Evolutionary conservation across 148 eudicot genomes (phyloP), one percentile per base, ranked within the genome.

Genomic region (Simmondsia chinensis): DNA sequence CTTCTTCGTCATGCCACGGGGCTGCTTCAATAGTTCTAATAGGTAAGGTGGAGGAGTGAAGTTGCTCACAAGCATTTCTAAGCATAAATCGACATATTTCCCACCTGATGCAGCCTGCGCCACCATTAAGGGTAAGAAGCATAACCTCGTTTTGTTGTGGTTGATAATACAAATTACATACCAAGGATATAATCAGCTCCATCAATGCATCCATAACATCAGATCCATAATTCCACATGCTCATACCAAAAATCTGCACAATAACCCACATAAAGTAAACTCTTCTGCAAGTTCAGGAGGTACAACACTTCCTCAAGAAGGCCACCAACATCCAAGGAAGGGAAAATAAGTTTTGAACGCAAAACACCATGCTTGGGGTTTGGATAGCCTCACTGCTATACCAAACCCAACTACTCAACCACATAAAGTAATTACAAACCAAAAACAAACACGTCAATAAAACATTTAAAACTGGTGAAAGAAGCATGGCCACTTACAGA

Each of bases 181-280:
- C 97, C 88, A 89, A 54, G 50, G 83, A 66, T 54, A 65, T 46
- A 25, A 84, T 58, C 16, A 85, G 50, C 56, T 89, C 93, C 12
- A 70, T 54, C 64, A 89, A 57, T 6, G 95, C 95, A 73, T 89
- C 97, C 94, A 89, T 84, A 39, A 89, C 95, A 55, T 74, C 79
- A 40, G 95, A 72, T 40, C 73, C 59, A 46, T 82, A 82, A 66
- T 77, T 62, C 97, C 97, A 89, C 70, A 89, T 28, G 73, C 84
- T 79, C 95, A 85, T 81, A 33, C 59, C 52, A 57, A 75, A 69
- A 46, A 89, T 76, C 95, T 84, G 69, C 41, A 57, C 22, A 46
- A 25, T 46, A 40, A 30, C 20, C 26, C 10, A 15, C 6, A 18
- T 29, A 23, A 53, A 43, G 17, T 9, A 36, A 17, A 8, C n/a